phyloP scores from a whole-genome alignment of 1,284 basidiomycete species.

The Ganoderma sp. region DNA sequence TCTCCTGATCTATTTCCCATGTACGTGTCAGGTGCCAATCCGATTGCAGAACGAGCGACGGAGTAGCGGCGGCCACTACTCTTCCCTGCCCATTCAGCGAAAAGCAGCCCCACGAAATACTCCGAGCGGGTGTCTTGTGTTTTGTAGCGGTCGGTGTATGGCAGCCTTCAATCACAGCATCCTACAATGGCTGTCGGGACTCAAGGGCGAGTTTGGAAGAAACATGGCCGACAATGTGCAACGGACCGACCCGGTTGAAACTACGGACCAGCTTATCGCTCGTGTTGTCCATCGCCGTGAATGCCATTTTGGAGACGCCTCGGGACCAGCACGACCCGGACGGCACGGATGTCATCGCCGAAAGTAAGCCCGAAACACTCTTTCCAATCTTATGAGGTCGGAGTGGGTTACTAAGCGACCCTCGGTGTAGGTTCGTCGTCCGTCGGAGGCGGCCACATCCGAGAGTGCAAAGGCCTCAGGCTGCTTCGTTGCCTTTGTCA shows the following conservation, averaged over 20 bases:
- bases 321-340: not conserved
- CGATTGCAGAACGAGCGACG: not conserved
- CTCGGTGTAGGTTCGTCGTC: not conserved
- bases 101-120: not conserved
- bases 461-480: too few relatives aligned
- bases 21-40: not conserved
- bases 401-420: not conserved
- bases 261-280: not conserved
- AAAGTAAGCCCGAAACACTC: not conserved
- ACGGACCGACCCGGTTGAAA: too few relatives aligned
- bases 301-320: not conserved
- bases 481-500: not conserved
- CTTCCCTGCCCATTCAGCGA: not conserved
- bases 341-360: not conserved
- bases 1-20: not conserved
- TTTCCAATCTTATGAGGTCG: not conserved
- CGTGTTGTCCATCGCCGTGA: not conserved
- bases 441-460: too few relatives aligned
- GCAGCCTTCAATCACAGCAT: not conserved
- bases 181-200: not conserved
- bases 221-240: not conserved
- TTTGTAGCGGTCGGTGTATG: not conserved
- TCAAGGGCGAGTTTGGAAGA: not conserved
- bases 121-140: not conserved
- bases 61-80: not conserved